A percentile compares a stretch with the other conserved stretches of the same genome.
Evolutionary conservation across 1,139 yeast genomes (phyloP).

Genomic region (Kluyveromyces marxianus): DNA sequence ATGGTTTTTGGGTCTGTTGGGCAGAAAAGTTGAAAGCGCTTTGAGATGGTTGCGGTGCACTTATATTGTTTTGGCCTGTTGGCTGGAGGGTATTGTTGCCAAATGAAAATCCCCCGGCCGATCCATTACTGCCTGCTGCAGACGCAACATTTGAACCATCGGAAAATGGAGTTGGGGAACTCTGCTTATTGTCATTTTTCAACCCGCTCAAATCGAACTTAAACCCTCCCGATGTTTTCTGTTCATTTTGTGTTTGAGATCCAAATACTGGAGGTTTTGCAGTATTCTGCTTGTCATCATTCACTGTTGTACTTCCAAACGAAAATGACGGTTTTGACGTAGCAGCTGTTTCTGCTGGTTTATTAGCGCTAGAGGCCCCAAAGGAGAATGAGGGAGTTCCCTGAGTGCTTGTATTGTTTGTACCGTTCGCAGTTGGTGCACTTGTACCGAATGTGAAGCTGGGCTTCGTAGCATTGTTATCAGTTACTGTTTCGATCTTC

Average conservation of each 20-base stretch:
- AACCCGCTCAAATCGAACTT: slow-evolving; percentile 10
- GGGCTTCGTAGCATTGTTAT: too few species aligned
- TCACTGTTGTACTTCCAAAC: too few species aligned
- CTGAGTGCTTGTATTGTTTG: too few species aligned
- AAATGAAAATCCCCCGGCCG: not conserved
- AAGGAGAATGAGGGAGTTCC: too few species aligned
- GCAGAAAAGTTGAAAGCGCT: not conserved
- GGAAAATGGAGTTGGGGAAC: slow-evolving; percentile 1
- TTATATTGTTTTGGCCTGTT: not conserved
- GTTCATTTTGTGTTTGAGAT: not conserved
- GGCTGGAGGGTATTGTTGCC: not conserved
- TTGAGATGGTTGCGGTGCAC: slow-evolving; percentile 3
- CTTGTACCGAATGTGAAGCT: too few species aligned
- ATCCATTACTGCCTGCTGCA: not conserved
- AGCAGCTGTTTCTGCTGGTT: slow-evolving; percentile 1
- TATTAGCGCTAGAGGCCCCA: not conserved
- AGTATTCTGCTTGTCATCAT: too few species aligned
- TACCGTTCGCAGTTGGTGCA: too few species aligned
- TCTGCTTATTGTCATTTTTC: not conserved
- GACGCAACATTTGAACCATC: not conserved
- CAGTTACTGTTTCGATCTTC: too few species aligned
- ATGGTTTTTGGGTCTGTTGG: not conserved
- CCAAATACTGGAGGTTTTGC: too few species aligned
- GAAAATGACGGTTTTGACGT: slow-evolving; percentile 9
- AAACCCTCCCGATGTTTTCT: slow-evolving; percentile 3